Percentiles rank a stretch among this genome's conserved stretches.
These are phyloP conservation scores for Thielaviopsis punctulata DNA, from an alignment of 2,329 filamentous ascomycete species.

Conservation along the genomic window DNA sequence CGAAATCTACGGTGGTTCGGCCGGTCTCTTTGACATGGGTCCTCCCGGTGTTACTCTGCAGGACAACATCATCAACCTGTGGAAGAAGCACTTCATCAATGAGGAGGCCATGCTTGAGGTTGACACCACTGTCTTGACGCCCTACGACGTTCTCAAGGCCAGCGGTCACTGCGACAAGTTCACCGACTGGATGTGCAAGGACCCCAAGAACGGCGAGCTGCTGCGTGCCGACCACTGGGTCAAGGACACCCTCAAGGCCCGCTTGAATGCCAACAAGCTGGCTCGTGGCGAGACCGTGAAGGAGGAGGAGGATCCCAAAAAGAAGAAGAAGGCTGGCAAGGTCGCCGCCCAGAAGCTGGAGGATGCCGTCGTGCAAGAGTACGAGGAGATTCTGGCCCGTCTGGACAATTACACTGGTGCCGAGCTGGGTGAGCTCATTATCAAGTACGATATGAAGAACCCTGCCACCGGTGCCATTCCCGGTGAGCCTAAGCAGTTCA, in stretches of 20 bases:
- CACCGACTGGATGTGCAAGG: constrained; percentile 98
- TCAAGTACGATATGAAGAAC: constrained; percentile 78
- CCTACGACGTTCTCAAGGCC: constrained; percentile 85
- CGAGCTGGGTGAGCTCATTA: constrained; percentile 74
- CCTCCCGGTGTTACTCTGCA: constrained; percentile 75
- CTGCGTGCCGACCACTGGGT: constrained; percentile 92
- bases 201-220: constrained; percentile 93
- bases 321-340: constrained; percentile 72
- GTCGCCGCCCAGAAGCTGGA: constrained; percentile 69
- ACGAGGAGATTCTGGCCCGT: constrained; percentile 75
- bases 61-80: constrained; percentile 72
- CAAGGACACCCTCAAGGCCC: constrained; percentile 75
- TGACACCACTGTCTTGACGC: constrained; percentile 86
- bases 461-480: constrained; percentile 63
- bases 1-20: constrained; percentile 84
- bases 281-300: constrained; percentile 70
- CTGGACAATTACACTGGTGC: constrained; percentile 91
- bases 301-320: constrained; percentile 57
- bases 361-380: constrained; percentile 72
- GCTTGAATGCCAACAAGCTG: constrained; percentile 81
- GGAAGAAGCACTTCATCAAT: constrained; percentile 86
- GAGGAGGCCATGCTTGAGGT: constrained; percentile 93
- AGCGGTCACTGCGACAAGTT: constrained; percentile 96
- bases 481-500: constrained; percentile 74
- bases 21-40: constrained; percentile 84